Evolutionary conservation across 2,329 filamentous ascomycete genomes (phyloP).

Genomic region (Exophiala alcalophila): DNA sequence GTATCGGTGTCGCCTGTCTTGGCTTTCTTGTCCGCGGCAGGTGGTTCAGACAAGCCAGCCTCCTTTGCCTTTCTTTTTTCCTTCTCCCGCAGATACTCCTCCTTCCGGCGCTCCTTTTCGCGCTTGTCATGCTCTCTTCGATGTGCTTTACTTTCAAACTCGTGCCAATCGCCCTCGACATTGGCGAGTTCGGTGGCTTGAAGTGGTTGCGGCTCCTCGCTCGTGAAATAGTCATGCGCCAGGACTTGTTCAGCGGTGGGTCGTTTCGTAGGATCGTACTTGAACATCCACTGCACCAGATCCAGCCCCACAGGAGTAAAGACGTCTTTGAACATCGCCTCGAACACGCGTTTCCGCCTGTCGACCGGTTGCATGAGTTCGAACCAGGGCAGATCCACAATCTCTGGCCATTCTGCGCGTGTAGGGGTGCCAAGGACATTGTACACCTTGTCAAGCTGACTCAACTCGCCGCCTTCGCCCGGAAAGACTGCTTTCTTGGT

Average conservation of each 20-base stretch:
- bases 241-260: slow-evolving; percentile 82
- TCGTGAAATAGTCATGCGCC: slow-evolving; percentile 81
- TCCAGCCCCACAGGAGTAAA: slow-evolving; percentile 80
- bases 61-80: slow-evolving; percentile 43
- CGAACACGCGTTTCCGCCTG: slow-evolving; percentile 66
- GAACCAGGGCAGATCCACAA: slow-evolving; percentile 96
- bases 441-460: slow-evolving; percentile 96
- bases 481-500: slow-evolving; percentile 91
- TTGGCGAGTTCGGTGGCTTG: slow-evolving; percentile 79
- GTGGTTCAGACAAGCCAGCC: slow-evolving; percentile 17
- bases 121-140: slow-evolving; percentile 78
- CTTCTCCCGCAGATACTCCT: slow-evolving; percentile 51
- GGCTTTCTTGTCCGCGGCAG: slow-evolving; percentile 13
- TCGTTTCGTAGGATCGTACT: slow-evolving; percentile 79
- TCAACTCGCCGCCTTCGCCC: slow-evolving; percentile 92
- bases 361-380: slow-evolving; percentile 79
- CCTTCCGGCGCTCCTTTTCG: slow-evolving; percentile 55
- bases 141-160: slow-evolving; percentile 94
- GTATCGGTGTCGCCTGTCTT: slow-evolving; percentile 8
- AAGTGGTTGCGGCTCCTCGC: slow-evolving; percentile 71
- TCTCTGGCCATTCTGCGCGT: slow-evolving; percentile 77
- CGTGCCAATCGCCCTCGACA: slow-evolving; percentile 94
- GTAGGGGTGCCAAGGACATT: slow-evolving; percentile 85
- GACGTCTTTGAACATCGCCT: slow-evolving; percentile 74
- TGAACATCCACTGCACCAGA: slow-evolving; percentile 78